Percentiles rank a stretch among this genome's conserved stretches.
Conservation (phyloP, 129 eudicot species). For the Mikania micrantha region DNA sequence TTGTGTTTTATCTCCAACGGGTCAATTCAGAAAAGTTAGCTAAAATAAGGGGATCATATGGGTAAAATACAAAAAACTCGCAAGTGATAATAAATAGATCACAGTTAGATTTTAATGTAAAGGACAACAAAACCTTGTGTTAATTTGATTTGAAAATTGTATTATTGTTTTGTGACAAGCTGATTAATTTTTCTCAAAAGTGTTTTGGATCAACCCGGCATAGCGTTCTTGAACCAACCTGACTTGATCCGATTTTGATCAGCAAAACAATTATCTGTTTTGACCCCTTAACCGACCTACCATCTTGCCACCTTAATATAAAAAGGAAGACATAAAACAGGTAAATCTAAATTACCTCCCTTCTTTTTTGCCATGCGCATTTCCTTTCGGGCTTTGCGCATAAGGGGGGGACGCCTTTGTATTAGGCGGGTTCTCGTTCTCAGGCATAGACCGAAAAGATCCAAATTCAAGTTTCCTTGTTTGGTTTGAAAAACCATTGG, state of each 20-base stretch:
- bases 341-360: conserved; percentile 32
- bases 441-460: conserved; percentile 37
- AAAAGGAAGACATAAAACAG: neutral
- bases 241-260: neutral
- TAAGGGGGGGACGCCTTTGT: conserved; percentile 1
- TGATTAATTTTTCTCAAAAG: neutral
- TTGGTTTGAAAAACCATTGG: conserved; percentile 12
- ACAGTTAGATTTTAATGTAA: too few relatives aligned
- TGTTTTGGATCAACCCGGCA: neutral
- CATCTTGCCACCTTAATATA: neutral
- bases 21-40: neutral
- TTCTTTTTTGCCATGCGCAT: conserved; percentile 10
- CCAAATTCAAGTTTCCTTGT: conserved; percentile 53
- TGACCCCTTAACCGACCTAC: neutral
- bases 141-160: neutral
- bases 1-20: neutral
- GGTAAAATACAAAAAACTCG: neutral
- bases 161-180: neutral
- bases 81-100: neutral
- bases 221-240: too few relatives aligned
- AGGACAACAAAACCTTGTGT: too few relatives aligned
- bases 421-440: conserved; percentile 23
- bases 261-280: neutral
- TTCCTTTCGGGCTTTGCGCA: conserved; percentile 10
- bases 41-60: neutral